phyloP scores from a whole-genome alignment of 2,329 filamentous ascomycete genomes.

The Berkeleyomyces rouxiae region DNA sequence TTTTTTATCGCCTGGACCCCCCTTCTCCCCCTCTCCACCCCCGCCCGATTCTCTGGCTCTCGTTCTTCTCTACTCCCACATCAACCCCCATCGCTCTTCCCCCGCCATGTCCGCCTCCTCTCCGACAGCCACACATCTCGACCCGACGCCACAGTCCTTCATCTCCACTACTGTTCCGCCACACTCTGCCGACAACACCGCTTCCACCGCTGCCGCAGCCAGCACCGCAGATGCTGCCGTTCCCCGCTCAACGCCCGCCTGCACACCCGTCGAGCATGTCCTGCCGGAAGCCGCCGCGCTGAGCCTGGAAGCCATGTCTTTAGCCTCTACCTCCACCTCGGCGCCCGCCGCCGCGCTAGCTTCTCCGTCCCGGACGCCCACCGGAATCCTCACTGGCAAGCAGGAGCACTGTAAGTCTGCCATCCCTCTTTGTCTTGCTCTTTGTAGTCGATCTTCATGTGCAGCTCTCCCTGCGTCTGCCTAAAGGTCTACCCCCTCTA shows the following conservation, averaged over 20 bases:
- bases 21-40: neutral
- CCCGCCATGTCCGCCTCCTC: neutral
- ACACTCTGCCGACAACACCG: neutral
- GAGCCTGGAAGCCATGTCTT: neutral
- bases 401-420: slow-evolving; percentile 76
- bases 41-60: neutral
- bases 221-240: neutral
- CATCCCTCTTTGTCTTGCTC: neutral
- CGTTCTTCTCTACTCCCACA: neutral
- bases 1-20: neutral
- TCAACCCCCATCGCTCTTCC: neutral
- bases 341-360: slow-evolving; percentile 16
- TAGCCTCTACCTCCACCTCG: neutral
- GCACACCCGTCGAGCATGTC: neutral
- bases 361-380: slow-evolving; percentile 19
- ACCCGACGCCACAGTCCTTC: neutral
- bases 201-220: neutral
- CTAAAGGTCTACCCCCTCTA: neutral
- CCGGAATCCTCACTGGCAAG: slow-evolving; percentile 60
- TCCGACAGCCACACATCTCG: neutral
- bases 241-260: slow-evolving; percentile 3
- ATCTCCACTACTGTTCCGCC: neutral
- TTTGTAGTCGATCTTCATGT: neutral
- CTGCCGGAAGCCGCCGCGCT: neutral
- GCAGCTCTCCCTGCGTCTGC: neutral